Evolutionary conservation across 2,329 filamentous ascomycete genomes (phyloP), one percentile per base, ranked within the genome.

Genomic region (Mollisiaceae sp.): DNA sequence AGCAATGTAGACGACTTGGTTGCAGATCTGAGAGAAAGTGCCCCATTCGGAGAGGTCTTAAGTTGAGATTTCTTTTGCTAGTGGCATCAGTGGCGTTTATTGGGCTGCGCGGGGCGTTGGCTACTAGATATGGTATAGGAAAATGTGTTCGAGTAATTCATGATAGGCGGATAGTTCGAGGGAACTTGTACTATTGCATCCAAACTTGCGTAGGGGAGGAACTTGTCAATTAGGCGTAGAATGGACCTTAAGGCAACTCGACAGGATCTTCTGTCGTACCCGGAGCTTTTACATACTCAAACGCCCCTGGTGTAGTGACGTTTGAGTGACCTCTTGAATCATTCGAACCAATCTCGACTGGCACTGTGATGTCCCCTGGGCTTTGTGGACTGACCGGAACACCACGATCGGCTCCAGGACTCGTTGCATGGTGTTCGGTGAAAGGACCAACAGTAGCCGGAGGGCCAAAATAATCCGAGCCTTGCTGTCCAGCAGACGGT

Each of bases 11-110:
- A 89, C 59, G 88, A 89, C 72, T 79, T 92, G 69, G 89, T 91
- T 1, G 71, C 70, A 76, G 93, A 97, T 78, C 79, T 97, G 72
- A 88, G 89, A 70, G 92, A 92, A 76, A 91, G 88, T 70, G 89
- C 90, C 56, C 90, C 92, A 0, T 93, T 93, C 80, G 89, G 88
- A 6, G 77, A 88, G 6, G 85, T 83, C 78, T 87, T 64, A 82
- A 79, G 67, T 86, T 59, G 67, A 57, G 62, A 55, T 69, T 68
- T 64, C 54, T 32, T 70, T 68, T 69, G 64, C 68, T 63, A 20
- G 22, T 64, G 52, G 68, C 61, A 66, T 68, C 50, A 41, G 54
- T 56, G 65, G 66, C 63, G 67, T 69, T 69, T 50, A 60, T 60
- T 59, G 36, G 56, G 32, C 24, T 36, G 60, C 35, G 45, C 36